A percentile compares a stretch with the other conserved stretches of the same genome.
These are phyloP conservation scores for Dictyostelium firmibasis DNA, from an alignment of 78 protist genomes.

Conservation along the genomic window DNA sequence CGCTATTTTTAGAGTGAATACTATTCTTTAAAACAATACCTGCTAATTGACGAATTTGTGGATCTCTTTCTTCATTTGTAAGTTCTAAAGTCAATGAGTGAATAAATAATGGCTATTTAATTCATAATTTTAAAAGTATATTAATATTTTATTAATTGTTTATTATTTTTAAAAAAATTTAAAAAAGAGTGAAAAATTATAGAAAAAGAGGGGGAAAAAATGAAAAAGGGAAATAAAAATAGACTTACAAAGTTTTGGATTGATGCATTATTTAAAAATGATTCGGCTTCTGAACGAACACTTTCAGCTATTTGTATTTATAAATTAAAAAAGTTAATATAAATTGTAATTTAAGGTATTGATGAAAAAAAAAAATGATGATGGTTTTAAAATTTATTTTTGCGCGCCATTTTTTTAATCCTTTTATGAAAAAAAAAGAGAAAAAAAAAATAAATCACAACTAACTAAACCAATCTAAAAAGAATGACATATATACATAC, in stretches of 20 bases:
- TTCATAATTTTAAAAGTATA: no score
- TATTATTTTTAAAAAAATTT: neutral
- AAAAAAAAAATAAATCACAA: no score
- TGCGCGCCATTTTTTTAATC: neutral
- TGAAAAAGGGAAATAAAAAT: neutral
- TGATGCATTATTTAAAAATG: neutral
- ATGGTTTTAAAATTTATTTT: neutral
- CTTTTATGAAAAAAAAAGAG: neutral
- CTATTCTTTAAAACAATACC: slow-evolving; percentile 59
- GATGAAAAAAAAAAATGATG: neutral
- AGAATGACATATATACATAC: neutral
- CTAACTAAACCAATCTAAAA: neutral
- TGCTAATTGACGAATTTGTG: slow-evolving; percentile 47
- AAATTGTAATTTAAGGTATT: neutral
- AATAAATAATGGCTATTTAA: slow-evolving; percentile 5
- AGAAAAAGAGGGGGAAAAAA: no score
- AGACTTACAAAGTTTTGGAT: neutral
- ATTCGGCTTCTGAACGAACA: neutral
- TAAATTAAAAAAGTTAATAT: neutral
- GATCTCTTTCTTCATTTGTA: neutral
- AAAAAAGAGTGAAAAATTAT: neutral
- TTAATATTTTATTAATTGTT: no score
- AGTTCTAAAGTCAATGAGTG: slow-evolving; percentile 17
- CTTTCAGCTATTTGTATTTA: neutral
- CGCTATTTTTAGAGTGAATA: slow-evolving; percentile 9